These are phyloP conservation scores for Solanum sparsipilum DNA, from an alignment of 257 asterid genomes.

Conservation along the genomic window DNA sequence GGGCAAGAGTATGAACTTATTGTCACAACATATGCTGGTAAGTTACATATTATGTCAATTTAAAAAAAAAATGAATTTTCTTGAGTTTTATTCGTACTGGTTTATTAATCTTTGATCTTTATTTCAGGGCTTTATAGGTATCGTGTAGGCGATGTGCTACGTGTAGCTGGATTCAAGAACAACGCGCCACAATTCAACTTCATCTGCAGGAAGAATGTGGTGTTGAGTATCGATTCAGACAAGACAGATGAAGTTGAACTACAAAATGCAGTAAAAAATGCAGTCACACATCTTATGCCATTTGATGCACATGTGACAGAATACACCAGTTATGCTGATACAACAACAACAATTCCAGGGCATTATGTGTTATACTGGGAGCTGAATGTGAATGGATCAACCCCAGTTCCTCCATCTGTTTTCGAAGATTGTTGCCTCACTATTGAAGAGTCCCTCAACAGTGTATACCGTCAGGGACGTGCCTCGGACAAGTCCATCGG, in stretches of 20 bases:
- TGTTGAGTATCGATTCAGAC: slow-evolving; percentile 73
- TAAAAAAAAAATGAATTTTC: not conserved
- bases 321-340: slow-evolving; percentile 82
- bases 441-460: slow-evolving; percentile 71
- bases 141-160: slow-evolving; percentile 80
- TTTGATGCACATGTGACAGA: slow-evolving; percentile 54
- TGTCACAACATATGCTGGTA: slow-evolving; percentile 92
- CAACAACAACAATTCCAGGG: slow-evolving; percentile 46
- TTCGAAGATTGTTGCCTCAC: slow-evolving; percentile 82
- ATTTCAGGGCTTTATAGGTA: slow-evolving; percentile 67
- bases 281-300: slow-evolving; percentile 47
- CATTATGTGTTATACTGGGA: slow-evolving; percentile 89
- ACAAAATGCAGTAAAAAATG: slow-evolving; percentile 66
- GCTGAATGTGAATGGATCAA: slow-evolving; percentile 32
- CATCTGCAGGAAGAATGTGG: slow-evolving; percentile 78
- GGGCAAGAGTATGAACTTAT: slow-evolving; percentile 88
- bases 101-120: not conserved
- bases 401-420: slow-evolving; percentile 67
- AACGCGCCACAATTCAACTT: slow-evolving; percentile 89
- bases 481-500: slow-evolving; percentile 63
- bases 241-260: slow-evolving; percentile 94
- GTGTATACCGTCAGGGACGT: slow-evolving; percentile 76
- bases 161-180: slow-evolving; percentile 91
- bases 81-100: not conserved
- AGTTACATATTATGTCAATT: not conserved